A percentile compares a stretch with the other conserved stretches of the same genome.
Conservation (phyloP, 495 filamentous ascomycete genomes). For the Mytilinidion resinicola region DNA sequence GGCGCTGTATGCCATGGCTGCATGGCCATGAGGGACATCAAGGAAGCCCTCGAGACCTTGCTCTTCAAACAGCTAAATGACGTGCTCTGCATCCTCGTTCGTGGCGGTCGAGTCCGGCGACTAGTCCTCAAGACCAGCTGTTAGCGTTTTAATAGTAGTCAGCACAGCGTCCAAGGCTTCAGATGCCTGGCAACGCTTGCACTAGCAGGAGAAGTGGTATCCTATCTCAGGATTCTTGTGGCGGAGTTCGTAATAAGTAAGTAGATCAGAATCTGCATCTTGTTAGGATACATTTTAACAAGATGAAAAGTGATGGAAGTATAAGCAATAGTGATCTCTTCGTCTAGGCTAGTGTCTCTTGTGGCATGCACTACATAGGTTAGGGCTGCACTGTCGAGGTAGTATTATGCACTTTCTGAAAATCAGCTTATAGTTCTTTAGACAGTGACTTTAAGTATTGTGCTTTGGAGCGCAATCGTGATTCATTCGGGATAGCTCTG, state of each 20-base stretch:
- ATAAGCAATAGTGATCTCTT: conserved; percentile 27
- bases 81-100: conserved; percentile 20
- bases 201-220: conserved; percentile 25
- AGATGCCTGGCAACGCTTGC: conserved; percentile 9
- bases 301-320: neutral
- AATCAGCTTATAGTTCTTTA: too few species aligned
- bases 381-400: conserved; percentile 9
- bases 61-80: conserved; percentile 27
- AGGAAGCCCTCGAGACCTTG: conserved; percentile 30
- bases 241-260: conserved; percentile 6
- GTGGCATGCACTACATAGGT: conserved; percentile 22
- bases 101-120: neutral
- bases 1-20: conserved; percentile 28
- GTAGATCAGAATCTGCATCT: conserved; percentile 13
- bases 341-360: conserved; percentile 8
- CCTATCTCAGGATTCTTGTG: conserved; percentile 9
- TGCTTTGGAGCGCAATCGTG: conserved; percentile 26
- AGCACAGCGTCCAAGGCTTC: conserved; percentile 8
- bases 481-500: conserved; percentile 21
- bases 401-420: conserved; percentile 18
- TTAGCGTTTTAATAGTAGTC: conserved; percentile 4
- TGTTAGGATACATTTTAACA: neutral
- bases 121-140: conserved; percentile 17
- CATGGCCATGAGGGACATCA: conserved; percentile 26
- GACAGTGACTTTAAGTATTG: too few species aligned